These are phyloP conservation scores for Colletotrichum sp. DNA, from an alignment of 2,329 filamentous ascomycete species.

Conservation along the genomic window DNA sequence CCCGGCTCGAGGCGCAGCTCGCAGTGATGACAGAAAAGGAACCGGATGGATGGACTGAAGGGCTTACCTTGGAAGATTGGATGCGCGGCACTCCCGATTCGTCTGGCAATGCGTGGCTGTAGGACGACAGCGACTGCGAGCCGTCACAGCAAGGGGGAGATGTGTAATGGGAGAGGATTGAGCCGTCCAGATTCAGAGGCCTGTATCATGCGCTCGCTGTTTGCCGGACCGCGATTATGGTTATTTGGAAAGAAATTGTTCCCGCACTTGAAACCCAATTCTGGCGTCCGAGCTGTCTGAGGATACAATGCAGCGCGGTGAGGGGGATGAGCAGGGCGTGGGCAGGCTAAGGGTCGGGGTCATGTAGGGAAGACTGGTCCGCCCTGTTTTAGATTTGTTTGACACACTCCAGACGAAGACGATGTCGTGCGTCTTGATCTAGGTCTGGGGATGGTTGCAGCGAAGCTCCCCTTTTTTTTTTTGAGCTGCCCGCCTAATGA, in stretches of 20 bases:
- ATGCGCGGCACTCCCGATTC: constrained; percentile 4
- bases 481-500: not conserved
- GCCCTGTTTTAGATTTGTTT: constrained; percentile 22
- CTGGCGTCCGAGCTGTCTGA: constrained; percentile 21
- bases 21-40: not conserved
- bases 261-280: constrained; percentile 22
- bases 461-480: not conserved
- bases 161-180: constrained; percentile 1
- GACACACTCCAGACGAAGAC: constrained; percentile 20
- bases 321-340: not conserved
- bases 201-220: not conserved
- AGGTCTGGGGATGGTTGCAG: constrained; percentile 6
- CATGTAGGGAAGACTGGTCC: not conserved
- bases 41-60: not conserved
- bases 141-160: constrained; percentile 8
- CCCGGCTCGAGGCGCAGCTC: not conserved
- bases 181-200: not conserved
- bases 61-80: constrained; percentile 13
- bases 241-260: constrained; percentile 18
- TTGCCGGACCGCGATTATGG: constrained; percentile 1
- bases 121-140: not conserved
- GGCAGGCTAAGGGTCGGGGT: not conserved
- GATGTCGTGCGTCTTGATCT: constrained; percentile 9
- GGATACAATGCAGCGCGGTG: constrained; percentile 13
- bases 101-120: constrained; percentile 12